These are phyloP conservation scores for Aphanoascus verrucosus DNA, from an alignment of 2,329 filamentous ascomycete species.

Conservation along the genomic window DNA sequence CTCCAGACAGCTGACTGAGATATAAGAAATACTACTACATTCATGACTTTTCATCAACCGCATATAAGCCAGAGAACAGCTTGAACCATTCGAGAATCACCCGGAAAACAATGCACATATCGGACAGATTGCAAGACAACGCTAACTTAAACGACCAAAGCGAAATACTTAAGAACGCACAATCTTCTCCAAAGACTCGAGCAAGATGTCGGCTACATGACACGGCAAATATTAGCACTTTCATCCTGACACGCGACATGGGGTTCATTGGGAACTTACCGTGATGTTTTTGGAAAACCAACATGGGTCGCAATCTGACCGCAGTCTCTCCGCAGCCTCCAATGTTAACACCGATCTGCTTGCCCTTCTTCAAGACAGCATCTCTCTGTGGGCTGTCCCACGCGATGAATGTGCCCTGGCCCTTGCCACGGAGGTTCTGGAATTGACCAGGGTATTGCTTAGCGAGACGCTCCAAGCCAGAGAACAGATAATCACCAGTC, in stretches of 20 bases:
- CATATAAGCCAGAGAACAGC: neutral
- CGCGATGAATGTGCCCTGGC: slow-evolving; percentile 82
- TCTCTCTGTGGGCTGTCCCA: slow-evolving; percentile 77
- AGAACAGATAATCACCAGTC: slow-evolving; percentile 69
- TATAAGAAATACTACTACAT: neutral
- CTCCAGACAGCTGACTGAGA: neutral
- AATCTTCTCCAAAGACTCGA: slow-evolving; percentile 68
- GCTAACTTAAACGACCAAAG: neutral
- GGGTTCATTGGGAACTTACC: slow-evolving; percentile 34
- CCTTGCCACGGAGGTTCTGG: slow-evolving; percentile 74
- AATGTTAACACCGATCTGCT: slow-evolving; percentile 74
- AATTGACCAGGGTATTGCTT: slow-evolving; percentile 65
- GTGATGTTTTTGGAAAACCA: slow-evolving; percentile 85
- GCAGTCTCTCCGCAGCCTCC: slow-evolving; percentile 67
- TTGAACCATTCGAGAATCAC: neutral
- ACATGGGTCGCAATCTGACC: slow-evolving; percentile 75
- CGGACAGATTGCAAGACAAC: neutral
- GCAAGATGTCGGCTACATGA: slow-evolving; percentile 57
- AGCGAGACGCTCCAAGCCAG: slow-evolving; percentile 56
- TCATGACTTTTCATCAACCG: neutral
- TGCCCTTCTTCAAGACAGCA: slow-evolving; percentile 66
- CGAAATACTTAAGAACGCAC: slow-evolving; percentile 36
- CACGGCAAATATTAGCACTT: slow-evolving; percentile 17
- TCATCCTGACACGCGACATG: neutral
- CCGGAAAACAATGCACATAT: neutral